Conservation (phyloP, 192 early-diverging fungal genomes). For the Cetraspora pellucida region DNA sequence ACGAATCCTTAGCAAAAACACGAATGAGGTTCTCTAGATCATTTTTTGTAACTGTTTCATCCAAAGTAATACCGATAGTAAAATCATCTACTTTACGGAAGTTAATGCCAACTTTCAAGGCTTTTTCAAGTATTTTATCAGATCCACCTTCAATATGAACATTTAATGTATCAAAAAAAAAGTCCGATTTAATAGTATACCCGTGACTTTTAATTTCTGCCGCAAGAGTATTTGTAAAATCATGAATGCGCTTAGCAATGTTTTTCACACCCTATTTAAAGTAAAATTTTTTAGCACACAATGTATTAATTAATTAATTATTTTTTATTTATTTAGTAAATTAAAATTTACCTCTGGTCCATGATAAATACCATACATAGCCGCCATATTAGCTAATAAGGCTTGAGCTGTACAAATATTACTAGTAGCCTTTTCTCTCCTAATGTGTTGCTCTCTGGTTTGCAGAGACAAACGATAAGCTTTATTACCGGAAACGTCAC, state of each 20-base stretch:
- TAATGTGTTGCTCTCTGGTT: constrained; percentile 99
- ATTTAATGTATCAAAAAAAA: constrained; percentile 96
- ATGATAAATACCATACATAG: constrained; percentile 99
- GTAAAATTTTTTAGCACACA: not conserved
- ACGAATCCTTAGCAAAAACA: constrained; percentile 69
- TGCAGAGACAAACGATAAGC: constrained; percentile 96
- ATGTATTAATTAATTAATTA: not conserved
- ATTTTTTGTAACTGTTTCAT: constrained; percentile 85
- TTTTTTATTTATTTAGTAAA: constrained; percentile 22
- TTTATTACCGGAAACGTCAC: constrained; percentile 82
- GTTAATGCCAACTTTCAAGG: constrained; percentile 82
- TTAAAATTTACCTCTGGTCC: constrained; percentile 72
- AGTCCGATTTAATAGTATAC: constrained; percentile 77
- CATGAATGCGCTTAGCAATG: constrained; percentile 93
- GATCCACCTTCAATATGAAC: constrained; percentile 70
- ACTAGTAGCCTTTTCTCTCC: constrained; percentile 96
- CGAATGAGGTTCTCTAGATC: constrained; percentile 82
- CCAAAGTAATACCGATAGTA: constrained; percentile 86
- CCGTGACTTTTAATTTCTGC: constrained; percentile 73
- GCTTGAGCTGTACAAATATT: constrained; percentile 99
- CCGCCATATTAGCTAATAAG: constrained; percentile 98
- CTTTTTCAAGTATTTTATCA: constrained; percentile 69
- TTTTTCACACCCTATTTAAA: constrained; percentile 68
- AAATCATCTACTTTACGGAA: constrained; percentile 76
- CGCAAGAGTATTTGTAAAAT: constrained; percentile 84